Evolutionary conservation across 495 filamentous ascomycete genomes (phyloP).

Genomic region (Collariella sp.): DNA sequence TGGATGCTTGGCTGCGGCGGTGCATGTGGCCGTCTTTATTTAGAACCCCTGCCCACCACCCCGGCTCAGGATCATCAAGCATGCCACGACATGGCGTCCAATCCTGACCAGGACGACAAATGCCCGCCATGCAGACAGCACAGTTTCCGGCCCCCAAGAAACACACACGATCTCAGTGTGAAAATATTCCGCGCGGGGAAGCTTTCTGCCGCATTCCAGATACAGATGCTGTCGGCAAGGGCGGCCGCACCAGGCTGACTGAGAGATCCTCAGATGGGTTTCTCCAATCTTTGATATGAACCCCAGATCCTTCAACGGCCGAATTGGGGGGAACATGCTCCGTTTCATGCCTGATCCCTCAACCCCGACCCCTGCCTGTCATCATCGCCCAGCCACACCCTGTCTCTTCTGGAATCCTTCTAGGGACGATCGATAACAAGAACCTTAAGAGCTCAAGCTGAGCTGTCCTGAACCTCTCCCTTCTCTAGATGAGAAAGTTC

Average conservation of each 20-base stretch:
- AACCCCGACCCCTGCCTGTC: background rate
- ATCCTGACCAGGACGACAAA: background rate
- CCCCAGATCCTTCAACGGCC: background rate
- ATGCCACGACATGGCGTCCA: constrained; percentile 1
- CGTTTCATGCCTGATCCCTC: constrained; percentile 6
- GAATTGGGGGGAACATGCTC: background rate
- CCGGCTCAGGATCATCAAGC: background rate
- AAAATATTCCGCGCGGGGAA: background rate
- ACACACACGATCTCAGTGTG: background rate
- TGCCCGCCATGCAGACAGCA: too few relatives aligned
- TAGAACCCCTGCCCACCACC: background rate
- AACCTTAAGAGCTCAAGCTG: background rate
- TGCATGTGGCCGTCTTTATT: constrained; percentile 3
- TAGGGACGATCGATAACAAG: background rate
- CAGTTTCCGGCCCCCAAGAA: background rate
- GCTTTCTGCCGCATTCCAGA: background rate
- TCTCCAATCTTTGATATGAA: background rate
- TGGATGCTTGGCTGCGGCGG: background rate
- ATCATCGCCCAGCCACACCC: constrained; percentile 9
- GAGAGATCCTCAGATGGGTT: background rate
- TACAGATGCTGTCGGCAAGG: background rate
- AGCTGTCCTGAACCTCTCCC: background rate
- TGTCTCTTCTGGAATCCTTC: constrained; percentile 4
- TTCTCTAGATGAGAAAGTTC: background rate
- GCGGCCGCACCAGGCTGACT: background rate